Conservation (phyloP, 1,284 basidiomycete species). For the Phylloboletellus chloephorus region DNA sequence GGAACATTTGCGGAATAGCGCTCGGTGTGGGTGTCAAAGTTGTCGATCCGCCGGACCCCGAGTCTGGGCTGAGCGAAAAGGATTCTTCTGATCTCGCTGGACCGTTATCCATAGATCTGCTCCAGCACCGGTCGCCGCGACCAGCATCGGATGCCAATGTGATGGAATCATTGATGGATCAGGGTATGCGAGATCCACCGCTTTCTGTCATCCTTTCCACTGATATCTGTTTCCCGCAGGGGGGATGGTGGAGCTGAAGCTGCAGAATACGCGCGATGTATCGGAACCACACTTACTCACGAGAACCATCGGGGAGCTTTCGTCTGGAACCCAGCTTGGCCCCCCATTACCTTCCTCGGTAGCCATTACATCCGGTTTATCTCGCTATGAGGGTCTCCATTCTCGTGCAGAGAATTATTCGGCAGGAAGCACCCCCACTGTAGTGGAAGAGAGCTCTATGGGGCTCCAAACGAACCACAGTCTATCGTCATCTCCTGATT, state of each 20-base stretch:
- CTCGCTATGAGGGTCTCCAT: constrained; percentile 1
- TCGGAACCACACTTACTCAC: constrained; percentile 41
- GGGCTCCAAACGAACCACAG: constrained; percentile 3
- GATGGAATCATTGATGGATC: constrained; percentile 64
- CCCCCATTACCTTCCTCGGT: constrained; percentile 34
- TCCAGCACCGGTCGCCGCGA: constrained; percentile 14
- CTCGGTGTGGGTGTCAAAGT: constrained; percentile 30
- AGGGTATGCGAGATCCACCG: constrained; percentile 39
- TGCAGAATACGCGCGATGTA: constrained; percentile 37
- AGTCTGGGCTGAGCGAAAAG: constrained; percentile 24
- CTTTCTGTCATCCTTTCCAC: constrained; percentile 3
- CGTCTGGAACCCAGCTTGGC: constrained; percentile 39
- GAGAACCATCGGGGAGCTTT: constrained; percentile 43
- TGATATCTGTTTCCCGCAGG: constrained; percentile 33
- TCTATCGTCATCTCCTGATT: constrained; percentile 4
- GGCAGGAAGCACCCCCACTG: constrained; percentile 1
- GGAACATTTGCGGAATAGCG: constrained; percentile 16
- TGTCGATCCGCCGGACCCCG: constrained; percentile 24
- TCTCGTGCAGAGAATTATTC: constrained; percentile 3
- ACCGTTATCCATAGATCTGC: constrained; percentile 24
- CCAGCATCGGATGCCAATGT: constrained; percentile 40
- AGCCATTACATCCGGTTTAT: constrained; percentile 1
- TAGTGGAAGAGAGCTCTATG: constrained; percentile 12
- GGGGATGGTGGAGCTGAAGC: constrained; percentile 54
- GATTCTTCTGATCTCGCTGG: constrained; percentile 23